A percentile compares a stretch with the other conserved stretches of the same genome.
Conservation (phyloP, 345 rosid species). For the Boechera divaricarpa region DNA sequence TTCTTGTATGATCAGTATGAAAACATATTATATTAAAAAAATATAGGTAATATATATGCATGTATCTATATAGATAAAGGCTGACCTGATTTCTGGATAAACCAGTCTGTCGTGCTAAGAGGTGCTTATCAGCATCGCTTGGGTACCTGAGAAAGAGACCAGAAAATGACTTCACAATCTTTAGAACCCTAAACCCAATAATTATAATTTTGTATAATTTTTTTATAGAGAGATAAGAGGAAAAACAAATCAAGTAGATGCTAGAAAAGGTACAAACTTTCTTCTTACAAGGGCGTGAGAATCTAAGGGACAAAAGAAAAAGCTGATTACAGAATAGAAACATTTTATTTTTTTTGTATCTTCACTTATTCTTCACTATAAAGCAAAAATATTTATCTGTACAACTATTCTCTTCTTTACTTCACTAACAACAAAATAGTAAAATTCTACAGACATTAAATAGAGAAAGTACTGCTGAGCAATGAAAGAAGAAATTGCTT, state of each 20-base stretch:
- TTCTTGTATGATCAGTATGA: constrained; percentile 20
- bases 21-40: no score
- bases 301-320: constrained; percentile 62
- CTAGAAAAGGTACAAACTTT: constrained; percentile 45
- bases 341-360: constrained; percentile 29
- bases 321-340: constrained; percentile 43
- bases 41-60: not conserved
- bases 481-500: constrained; percentile 53
- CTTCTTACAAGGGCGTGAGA: constrained; percentile 72
- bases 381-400: constrained; percentile 27
- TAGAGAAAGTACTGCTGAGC: constrained; percentile 43
- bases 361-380: constrained; percentile 28
- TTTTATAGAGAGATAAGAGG: not conserved
- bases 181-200: constrained; percentile 43
- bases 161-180: constrained; percentile 75
- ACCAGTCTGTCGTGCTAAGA: constrained; percentile 98
- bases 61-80: constrained; percentile 15
- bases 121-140: constrained; percentile 99
- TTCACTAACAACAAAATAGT: constrained; percentile 47
- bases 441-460: constrained; percentile 44
- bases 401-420: constrained; percentile 41
- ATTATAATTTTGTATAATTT: not conserved
- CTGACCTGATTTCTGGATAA: constrained; percentile 96
- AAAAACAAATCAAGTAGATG: constrained; percentile 49
- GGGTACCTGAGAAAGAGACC: constrained; percentile 98